These are phyloP conservation scores for Aspergillus bombycis DNA, from an alignment of 2,329 filamentous ascomycete species.

Conservation along the genomic window DNA sequence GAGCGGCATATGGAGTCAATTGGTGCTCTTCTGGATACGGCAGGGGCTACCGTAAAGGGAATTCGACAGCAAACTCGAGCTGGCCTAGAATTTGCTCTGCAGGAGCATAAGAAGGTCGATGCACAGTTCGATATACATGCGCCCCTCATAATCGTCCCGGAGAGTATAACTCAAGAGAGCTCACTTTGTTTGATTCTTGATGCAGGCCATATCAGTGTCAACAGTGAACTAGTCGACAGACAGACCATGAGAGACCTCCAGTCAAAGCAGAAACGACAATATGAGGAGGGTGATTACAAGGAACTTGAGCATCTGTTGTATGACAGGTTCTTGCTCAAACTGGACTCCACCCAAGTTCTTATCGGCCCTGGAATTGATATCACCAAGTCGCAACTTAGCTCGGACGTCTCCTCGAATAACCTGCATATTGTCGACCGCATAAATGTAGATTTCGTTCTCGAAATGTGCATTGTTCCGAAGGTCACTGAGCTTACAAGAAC, in stretches of 20 bases:
- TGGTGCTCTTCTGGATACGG: conserved; percentile 89
- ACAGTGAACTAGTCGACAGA: conserved; percentile 90
- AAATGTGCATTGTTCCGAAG: conserved; percentile 95
- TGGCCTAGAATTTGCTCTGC: conserved; percentile 90
- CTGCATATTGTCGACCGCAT: conserved; percentile 95
- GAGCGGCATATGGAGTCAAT: conserved; percentile 99
- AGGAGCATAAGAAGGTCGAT: conserved; percentile 98
- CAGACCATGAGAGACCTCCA: conserved; percentile 88
- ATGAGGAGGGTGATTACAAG: conserved; percentile 86
- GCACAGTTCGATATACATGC: conserved; percentile 94
- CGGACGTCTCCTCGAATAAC: conserved; percentile 68
- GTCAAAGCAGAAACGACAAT: conserved; percentile 82
- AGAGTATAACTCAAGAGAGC: conserved; percentile 79
- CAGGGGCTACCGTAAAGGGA: conserved; percentile 92
- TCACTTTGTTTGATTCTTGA: conserved; percentile 92
- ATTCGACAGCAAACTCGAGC: conserved; percentile 93
- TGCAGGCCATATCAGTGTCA: conserved; percentile 92
- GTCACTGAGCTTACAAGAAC: conserved; percentile 90
- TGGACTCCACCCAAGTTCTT: conserved; percentile 92
- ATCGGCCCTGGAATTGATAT: conserved; percentile 92
- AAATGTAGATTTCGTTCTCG: conserved; percentile 96
- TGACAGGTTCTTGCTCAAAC: conserved; percentile 90
- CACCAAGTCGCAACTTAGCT: conserved; percentile 78
- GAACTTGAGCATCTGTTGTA: conserved; percentile 93
- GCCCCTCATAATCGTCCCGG: conserved; percentile 92